Conservation (phyloP, 495 filamentous ascomycete species). For the Podospora pseudopauciseta region DNA sequence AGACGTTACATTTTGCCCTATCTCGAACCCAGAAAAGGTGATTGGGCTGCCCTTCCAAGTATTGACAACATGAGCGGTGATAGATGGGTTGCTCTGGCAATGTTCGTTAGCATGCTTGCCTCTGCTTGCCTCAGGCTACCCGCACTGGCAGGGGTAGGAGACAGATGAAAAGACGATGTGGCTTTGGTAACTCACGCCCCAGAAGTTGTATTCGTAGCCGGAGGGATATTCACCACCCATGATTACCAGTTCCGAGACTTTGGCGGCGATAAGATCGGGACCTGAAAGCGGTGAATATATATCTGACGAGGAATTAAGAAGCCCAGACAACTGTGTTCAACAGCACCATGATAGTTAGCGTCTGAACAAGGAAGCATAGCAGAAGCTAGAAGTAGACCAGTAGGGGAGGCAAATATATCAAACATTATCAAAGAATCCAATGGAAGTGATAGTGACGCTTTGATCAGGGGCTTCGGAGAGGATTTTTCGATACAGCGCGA, state of each 20-base stretch:
- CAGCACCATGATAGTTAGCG: background rate
- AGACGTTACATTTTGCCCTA: conserved; percentile 34
- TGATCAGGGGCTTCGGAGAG: conserved; percentile 33
- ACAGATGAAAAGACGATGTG: too few relatives aligned
- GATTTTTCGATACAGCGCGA: conserved; percentile 41
- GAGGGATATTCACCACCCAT: conserved; percentile 48
- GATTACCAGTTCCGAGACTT: conserved; percentile 44
- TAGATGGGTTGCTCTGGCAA: conserved; percentile 21
- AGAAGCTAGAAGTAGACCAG: background rate
- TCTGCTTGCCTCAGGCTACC: too few relatives aligned
- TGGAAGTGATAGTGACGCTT: conserved; percentile 44
- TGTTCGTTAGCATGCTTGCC: too few relatives aligned
- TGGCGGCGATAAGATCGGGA: conserved; percentile 34
- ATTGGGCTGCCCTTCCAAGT: conserved; percentile 35
- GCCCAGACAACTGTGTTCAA: conserved; percentile 31
- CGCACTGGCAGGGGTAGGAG: too few relatives aligned
- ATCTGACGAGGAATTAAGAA: conserved; percentile 41
- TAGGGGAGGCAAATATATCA: background rate
- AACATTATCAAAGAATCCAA: conserved; percentile 43
- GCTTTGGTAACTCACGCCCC: conserved; percentile 14
- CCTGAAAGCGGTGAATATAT: conserved; percentile 33
- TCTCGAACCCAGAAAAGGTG: conserved; percentile 37
- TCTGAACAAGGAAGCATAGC: background rate
- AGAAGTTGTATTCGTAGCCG: conserved; percentile 45
- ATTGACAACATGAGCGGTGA: conserved; percentile 38